Evolutionary conservation across 2,329 filamentous ascomycete species (phyloP).

Genomic region (Arthrinium puccinioides): DNA sequence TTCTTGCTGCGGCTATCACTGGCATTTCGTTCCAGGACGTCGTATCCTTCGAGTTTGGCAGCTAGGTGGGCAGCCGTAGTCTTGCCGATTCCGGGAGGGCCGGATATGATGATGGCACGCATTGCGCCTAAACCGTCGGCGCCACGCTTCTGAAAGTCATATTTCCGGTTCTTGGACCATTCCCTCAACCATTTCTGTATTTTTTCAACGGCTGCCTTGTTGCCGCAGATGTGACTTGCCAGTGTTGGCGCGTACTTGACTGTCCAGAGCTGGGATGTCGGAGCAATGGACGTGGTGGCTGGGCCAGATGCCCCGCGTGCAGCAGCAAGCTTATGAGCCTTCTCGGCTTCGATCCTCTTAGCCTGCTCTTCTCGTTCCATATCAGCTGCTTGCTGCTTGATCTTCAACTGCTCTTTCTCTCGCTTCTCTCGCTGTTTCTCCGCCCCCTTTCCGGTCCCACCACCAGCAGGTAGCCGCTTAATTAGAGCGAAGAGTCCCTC

Average conservation of each 20-base stretch:
- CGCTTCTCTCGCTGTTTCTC: constrained; percentile 80
- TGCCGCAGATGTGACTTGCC: constrained; percentile 86
- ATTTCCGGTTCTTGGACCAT: constrained; percentile 73
- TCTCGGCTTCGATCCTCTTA: constrained; percentile 43
- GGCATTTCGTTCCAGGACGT: constrained; percentile 90
- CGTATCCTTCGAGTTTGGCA: constrained; percentile 86
- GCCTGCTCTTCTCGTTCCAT: constrained; percentile 77
- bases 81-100: constrained; percentile 93
- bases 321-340: constrained; percentile 44
- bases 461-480: constrained; percentile 70
- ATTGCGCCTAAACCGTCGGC: constrained; percentile 76
- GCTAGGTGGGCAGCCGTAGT: constrained; percentile 94
- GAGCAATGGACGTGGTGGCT: constrained; percentile 28
- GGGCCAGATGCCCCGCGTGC: constrained; percentile 29
- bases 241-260: constrained; percentile 88
- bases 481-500: constrained; percentile 87
- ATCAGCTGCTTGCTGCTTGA: constrained; percentile 71
- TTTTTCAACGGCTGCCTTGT: constrained; percentile 83
- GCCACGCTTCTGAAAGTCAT: constrained; percentile 74
- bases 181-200: constrained; percentile 80
- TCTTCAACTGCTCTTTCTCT: constrained; percentile 75
- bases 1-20: constrained; percentile 96
- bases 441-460: constrained; percentile 81
- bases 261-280: constrained; percentile 73
- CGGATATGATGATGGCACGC: constrained; percentile 90